Evolutionary conservation across 129 eudicot species (phyloP).

Genomic region (Lactuca saligna): DNA sequence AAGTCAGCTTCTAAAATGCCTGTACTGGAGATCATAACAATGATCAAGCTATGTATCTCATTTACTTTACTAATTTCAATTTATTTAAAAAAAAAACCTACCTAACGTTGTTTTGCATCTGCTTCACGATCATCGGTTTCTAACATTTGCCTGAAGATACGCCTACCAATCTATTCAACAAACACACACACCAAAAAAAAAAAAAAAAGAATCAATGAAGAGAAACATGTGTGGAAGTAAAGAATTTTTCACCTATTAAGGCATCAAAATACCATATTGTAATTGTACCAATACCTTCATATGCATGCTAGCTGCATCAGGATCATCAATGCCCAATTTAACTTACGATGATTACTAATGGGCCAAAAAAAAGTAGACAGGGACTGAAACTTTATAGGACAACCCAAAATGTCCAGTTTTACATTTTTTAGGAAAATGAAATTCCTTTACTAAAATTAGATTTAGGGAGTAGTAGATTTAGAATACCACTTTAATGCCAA

Average conservation of each 20-base stretch:
- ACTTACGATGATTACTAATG: too few species aligned
- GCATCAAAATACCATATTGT: conserved; percentile 7
- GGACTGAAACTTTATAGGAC: too few species aligned
- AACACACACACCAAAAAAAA: background rate
- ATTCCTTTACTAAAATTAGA: too few species aligned
- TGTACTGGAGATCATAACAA: conserved; percentile 62
- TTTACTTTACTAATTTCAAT: background rate
- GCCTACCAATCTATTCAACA: conserved; percentile 79
- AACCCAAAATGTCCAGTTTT: too few species aligned
- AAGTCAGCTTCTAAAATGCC: conserved; percentile 99
- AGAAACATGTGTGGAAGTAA: background rate
- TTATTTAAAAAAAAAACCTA: conserved; percentile 30
- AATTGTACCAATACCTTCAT: conserved; percentile 65
- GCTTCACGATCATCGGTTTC: conserved; percentile 94
- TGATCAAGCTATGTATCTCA: conserved; percentile 63
- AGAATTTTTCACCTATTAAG: conserved; percentile 7
- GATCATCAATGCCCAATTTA: conserved; percentile 86
- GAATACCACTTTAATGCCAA: too few species aligned
- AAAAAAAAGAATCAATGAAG: conserved; percentile 12
- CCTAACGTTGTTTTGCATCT: conserved; percentile 87
- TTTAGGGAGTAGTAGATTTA: too few species aligned
- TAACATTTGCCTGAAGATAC: conserved; percentile 80
- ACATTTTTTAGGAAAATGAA: too few species aligned
- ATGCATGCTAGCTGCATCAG: conserved; percentile 99
- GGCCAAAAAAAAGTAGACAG: too few species aligned